phyloP scores from a whole-genome alignment of 768 basidiomycete genomes.

The Mycena amicta region DNA sequence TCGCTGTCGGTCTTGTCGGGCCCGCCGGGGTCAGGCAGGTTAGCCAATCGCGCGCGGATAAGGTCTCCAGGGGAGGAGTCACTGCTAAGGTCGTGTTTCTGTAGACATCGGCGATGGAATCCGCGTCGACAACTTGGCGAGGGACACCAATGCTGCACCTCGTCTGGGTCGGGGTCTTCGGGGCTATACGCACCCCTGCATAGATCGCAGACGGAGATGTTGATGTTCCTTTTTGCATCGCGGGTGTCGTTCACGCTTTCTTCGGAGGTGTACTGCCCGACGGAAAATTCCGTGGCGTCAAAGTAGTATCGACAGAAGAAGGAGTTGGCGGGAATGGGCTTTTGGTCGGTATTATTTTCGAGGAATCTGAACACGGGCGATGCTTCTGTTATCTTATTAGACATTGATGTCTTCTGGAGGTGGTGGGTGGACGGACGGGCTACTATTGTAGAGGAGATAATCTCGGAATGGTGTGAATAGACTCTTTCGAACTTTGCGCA shows the following conservation, averaged over 20 bases:
- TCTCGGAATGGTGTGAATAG: constrained; percentile 14
- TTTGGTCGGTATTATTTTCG: constrained; percentile 12
- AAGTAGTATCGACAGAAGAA: constrained; percentile 15
- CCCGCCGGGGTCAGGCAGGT: neutral
- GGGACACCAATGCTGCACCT: constrained; percentile 18
- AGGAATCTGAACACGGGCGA: constrained; percentile 4
- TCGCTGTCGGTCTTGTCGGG: neutral
- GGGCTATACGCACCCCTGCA: constrained; percentile 11
- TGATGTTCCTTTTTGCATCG: neutral
- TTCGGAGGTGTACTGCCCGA: neutral
- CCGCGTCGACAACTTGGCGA: constrained; percentile 6
- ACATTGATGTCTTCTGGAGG: too few species aligned
- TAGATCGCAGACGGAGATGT: neutral
- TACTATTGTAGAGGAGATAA: constrained; percentile 2
- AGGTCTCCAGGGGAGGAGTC: neutral
- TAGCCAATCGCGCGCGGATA: constrained; percentile 6
- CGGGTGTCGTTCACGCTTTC: neutral
- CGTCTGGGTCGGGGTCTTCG: neutral
- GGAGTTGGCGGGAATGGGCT: neutral
- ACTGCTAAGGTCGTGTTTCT: neutral
- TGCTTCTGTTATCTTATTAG: too few species aligned
- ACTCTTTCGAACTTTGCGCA: constrained; percentile 7
- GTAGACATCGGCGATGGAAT: constrained; percentile 5
- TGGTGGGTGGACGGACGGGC: too few species aligned
- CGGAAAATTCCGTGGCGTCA: neutral